Base-by-base conservation (phyloP, 495 filamentous ascomycete genomes). In the Lineolata rhizophorae region DNA sequence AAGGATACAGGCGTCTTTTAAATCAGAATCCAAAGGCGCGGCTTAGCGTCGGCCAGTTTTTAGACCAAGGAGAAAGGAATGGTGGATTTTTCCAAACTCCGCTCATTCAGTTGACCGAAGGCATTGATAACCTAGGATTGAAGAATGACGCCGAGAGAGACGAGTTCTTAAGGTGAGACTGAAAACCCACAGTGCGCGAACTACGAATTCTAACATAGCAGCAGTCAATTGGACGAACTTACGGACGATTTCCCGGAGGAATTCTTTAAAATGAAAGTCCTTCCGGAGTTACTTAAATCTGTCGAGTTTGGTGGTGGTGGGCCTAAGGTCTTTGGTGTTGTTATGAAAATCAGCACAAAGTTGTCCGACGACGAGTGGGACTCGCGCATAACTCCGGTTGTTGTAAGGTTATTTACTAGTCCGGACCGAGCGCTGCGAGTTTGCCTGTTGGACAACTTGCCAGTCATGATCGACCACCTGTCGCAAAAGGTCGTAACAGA, bases 301-400 rank as follows among this genome's bases (percentile, higher is more conserved):
- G 81, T 97, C 5, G 87, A 97, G 44, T 97, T 93, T 52, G 90
- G 87, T 16, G 87, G 87, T 16, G 87, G 90, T 25, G 87, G 87
- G 0, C 76, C 85, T 0, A 93, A 92, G 43, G 83, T 90, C 4
- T 82, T 97, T 35, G 56, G 60, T 0, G 70, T 85, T 4, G 76
- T 92, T 12, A 69, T 94, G 56, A 87, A 87, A 44, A 92, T 97
- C 44, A 71, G 77, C 9, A 57, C 67, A 17, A 94, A 92, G 44
- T 49, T 95, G 17, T 67, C 80, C 0, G 72, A 75, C 31, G 87
- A 94, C 1, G 84, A 97, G 47, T 97, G 82, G 51, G 82, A 90
- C 21, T 47, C 64, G 2, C 75, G 67, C 36, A 60, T 97, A 33
- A 87, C 76, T 0, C 87, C 87, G 1, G 78, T 84, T 26, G 61